These are phyloP conservation scores for Gamsiella multidivaricata DNA, from an alignment of 192 early-diverging fungal species.

Conservation along the genomic window DNA sequence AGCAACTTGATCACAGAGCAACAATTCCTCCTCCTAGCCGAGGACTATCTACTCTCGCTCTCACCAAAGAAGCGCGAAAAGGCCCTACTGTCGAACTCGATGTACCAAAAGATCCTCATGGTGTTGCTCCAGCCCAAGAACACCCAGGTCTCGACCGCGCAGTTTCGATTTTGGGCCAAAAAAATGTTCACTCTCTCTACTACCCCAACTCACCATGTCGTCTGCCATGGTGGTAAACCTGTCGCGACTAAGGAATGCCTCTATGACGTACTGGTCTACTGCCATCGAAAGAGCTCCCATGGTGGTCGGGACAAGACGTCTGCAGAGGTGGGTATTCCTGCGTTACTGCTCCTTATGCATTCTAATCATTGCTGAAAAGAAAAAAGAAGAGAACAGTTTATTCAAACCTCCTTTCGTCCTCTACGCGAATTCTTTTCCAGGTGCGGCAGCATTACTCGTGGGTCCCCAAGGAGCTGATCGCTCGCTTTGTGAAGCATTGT, in stretches of 20 bases:
- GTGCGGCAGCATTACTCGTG: conserved; percentile 59
- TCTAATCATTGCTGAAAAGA: background rate
- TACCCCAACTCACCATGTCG: conserved; percentile 40
- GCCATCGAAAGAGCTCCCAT: conserved; percentile 63
- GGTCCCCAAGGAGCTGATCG: conserved; percentile 62
- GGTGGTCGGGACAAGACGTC: conserved; percentile 67
- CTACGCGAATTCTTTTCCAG: conserved; percentile 27
- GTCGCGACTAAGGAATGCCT: conserved; percentile 63
- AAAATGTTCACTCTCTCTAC: conserved; percentile 65
- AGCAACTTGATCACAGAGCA: conserved; percentile 57
- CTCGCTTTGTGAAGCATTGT: conserved; percentile 59
- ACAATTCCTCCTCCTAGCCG: conserved; percentile 56
- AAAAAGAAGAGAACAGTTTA: too few relatives aligned
- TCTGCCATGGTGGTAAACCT: conserved; percentile 64
- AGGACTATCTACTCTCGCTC: conserved; percentile 60
- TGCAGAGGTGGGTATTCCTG: conserved; percentile 52
- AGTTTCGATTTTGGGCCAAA: conserved; percentile 68
- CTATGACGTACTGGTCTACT: conserved; percentile 60
- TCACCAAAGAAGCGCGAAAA: conserved; percentile 65
- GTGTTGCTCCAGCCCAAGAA: conserved; percentile 63
- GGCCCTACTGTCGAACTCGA: conserved; percentile 58
- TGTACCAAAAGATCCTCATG: conserved; percentile 61
- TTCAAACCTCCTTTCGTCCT: too few relatives aligned
- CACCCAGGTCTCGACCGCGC: conserved; percentile 63
- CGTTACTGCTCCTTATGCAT: background rate